phyloP scores from a whole-genome alignment of 208 protist species.

The Crithidia sp. region DNA sequence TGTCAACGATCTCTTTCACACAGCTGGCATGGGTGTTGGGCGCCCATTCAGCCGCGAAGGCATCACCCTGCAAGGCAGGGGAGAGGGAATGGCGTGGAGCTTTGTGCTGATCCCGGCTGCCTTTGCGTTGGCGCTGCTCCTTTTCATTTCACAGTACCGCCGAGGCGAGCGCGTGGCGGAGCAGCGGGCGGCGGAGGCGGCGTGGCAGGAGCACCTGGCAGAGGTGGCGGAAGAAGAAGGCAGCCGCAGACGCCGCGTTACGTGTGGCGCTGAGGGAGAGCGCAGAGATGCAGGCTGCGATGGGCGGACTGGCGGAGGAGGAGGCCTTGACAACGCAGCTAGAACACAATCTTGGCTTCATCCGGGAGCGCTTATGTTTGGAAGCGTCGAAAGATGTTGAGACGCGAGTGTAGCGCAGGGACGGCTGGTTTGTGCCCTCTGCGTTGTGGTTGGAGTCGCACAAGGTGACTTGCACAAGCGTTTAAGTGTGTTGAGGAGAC shows the following conservation, averaged over 20 bases:
- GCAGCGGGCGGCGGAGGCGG: slow-evolving; percentile 4
- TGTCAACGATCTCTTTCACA: slow-evolving; percentile 47
- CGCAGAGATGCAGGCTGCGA: neutral
- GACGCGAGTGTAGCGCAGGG: too few relatives aligned
- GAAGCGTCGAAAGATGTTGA: neutral
- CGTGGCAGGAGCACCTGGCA: slow-evolving; percentile 9
- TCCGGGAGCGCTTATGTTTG: neutral
- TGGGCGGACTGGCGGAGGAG: slow-evolving; percentile 1
- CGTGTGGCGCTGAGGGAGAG: neutral
- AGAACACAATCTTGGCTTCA: slow-evolving; percentile 7
- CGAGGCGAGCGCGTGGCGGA: neutral
- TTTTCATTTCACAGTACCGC: neutral
- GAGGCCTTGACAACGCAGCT: neutral
- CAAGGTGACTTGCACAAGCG: too few relatives aligned
- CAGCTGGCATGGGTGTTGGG: slow-evolving; percentile 16
- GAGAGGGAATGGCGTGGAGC: slow-evolving; percentile 41
- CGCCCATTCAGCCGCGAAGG: slow-evolving; percentile 13
- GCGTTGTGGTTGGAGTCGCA: too few relatives aligned
- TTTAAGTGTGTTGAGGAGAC: too few relatives aligned
- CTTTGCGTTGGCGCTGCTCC: neutral
- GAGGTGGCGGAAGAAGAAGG: slow-evolving; percentile 13
- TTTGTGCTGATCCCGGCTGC: slow-evolving; percentile 41
- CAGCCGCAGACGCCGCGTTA: slow-evolving; percentile 6
- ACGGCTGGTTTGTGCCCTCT: too few relatives aligned
- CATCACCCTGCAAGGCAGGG: slow-evolving; percentile 34